phyloP scores from a whole-genome alignment of 2,329 filamentous ascomycete species.

The Fusarium mexicanum region DNA sequence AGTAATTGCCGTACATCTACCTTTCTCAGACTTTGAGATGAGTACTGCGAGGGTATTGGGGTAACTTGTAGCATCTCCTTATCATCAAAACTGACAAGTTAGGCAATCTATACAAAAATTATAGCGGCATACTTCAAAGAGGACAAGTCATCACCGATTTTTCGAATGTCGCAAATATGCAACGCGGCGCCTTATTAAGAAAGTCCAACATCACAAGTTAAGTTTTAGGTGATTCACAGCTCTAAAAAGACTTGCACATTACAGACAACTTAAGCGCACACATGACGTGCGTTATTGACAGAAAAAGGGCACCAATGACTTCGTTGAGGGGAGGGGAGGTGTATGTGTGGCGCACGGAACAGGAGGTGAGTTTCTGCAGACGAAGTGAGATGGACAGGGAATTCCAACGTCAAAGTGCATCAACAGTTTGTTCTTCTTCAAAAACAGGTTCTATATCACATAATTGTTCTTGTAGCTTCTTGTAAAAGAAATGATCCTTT shows the following conservation, averaged over 20 bases:
- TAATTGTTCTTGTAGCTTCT: too few relatives aligned
- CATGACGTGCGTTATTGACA: neutral
- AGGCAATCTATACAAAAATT: too few relatives aligned
- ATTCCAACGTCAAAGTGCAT: neutral
- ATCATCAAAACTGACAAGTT: neutral
- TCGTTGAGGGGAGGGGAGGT: neutral
- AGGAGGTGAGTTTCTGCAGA: neutral
- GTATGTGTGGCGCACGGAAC: accelerated
- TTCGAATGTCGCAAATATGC: neutral
- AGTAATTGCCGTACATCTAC: too few relatives aligned
- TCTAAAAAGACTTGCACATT: neutral
- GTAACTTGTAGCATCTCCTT: neutral
- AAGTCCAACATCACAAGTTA: neutral
- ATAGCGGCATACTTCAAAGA: too few relatives aligned
- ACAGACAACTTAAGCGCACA: neutral
- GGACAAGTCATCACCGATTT: neutral
- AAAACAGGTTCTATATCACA: neutral
- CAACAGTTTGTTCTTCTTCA: neutral
- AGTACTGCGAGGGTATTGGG: neutral
- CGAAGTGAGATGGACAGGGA: neutral
- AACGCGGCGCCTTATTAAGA: neutral
- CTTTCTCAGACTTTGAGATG: neutral
- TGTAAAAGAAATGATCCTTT: too few relatives aligned
- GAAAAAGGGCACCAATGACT: neutral
- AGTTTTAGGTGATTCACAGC: neutral